Evolutionary conservation across 345 rosid species (phyloP), one percentile per base, ranked within the genome.

Genomic region (Melastoma malabathricum): DNA sequence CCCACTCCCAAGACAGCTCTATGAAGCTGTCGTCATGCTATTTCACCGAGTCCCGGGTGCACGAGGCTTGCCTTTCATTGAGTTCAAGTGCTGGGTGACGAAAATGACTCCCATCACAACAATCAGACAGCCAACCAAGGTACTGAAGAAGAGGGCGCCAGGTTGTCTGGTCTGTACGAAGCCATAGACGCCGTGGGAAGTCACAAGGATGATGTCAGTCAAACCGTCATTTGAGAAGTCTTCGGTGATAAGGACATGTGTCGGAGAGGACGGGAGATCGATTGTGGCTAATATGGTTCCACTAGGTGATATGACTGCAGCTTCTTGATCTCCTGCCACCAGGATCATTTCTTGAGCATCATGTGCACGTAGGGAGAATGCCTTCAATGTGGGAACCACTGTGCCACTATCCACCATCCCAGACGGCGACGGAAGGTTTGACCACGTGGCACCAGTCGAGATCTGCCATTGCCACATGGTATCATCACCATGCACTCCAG

Each of bases 61-160:
- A 16, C 87, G 84, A 31, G 96, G 94, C 70, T 92, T 92, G 17
- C 81, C 86, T 66, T 76, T 80, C 13, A 71, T 56, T 18, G 97
- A 93, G 70, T 81, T 85, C 59, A 85, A 61, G 82, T 92, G 90
- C 52, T 88, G 95, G 49, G 94, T 68, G 58, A 88, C 74, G 48
- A 92, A 88, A 51, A 88, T 79, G 57, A 85, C 84, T 64, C 88
- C 97, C 98, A 88, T 88, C 46, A 88, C 97, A 41, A 88, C 72
- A 25, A 92, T 54, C 58, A 92, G 88, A 70, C 97, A 84, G 48
- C 95, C 99, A 2, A 88, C 99, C 64, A 88, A 75, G 8, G 94
- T 81, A 73, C 99, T 92, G 79, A 92, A 88, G 89, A 88, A 93
- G 61, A 93, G 75, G 63, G 95, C 99, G 39, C 99, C 99, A 0